These are phyloP conservation scores for Stephanodiscus minutulus DNA, from an alignment of 108 stramenopile species.

Conservation along the genomic window DNA sequence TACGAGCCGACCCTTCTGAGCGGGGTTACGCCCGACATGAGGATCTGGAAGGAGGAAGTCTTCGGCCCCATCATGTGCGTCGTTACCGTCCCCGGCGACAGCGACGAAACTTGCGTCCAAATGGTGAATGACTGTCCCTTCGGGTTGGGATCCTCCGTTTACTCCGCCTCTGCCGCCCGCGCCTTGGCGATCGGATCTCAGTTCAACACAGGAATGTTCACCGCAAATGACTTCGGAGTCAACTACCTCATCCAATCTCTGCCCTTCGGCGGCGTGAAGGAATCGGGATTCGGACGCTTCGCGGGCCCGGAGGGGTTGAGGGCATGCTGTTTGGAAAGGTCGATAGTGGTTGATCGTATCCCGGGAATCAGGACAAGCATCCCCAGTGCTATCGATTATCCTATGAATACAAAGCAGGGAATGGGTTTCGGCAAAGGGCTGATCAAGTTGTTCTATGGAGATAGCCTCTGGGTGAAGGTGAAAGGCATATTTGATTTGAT, in stretches of 20 bases:
- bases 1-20: constrained; percentile 94
- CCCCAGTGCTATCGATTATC: constrained; percentile 85
- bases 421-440: constrained; percentile 75
- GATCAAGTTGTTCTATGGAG: constrained; percentile 82
- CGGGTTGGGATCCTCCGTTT: constrained; percentile 94
- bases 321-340: constrained; percentile 92
- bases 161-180: constrained; percentile 68
- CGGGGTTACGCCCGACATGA: constrained; percentile 91
- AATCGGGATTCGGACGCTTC: constrained; percentile 96
- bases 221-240: constrained; percentile 96
- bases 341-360: constrained; percentile 87
- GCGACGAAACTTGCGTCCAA: constrained; percentile 82
- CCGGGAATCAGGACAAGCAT: constrained; percentile 88
- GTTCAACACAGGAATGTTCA: constrained; percentile 94
- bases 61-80: constrained; percentile 99
- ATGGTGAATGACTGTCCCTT: constrained; percentile 90
- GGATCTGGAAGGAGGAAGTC: constrained; percentile 95
- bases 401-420: constrained; percentile 77
- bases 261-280: constrained; percentile 98
- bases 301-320: constrained; percentile 98
- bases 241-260: constrained; percentile 97
- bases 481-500: constrained; percentile 74
- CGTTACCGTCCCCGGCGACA: constrained; percentile 82
- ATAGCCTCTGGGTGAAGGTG: constrained; percentile 68
- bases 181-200: constrained; percentile 84